phyloP scores from a whole-genome alignment of 345 rosid genomes.

The Ceriops tagal region DNA sequence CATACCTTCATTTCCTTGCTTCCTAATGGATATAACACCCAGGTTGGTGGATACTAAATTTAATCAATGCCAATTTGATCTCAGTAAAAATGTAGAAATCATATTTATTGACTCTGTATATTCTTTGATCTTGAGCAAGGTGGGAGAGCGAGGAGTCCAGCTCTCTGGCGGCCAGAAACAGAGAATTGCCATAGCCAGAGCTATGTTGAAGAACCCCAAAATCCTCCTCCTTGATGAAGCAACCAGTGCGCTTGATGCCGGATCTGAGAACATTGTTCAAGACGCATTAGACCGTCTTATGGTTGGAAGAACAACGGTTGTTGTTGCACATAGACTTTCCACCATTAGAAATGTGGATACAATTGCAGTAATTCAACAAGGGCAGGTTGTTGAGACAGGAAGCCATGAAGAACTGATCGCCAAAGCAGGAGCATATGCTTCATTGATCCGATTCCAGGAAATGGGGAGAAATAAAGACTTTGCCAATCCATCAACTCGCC shows the following conservation, averaged over 20 bases:
- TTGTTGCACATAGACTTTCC: conserved; percentile 2
- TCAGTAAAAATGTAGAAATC: background rate
- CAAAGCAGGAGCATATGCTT: conserved; percentile 79
- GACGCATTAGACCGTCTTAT: conserved; percentile 1
- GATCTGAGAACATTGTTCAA: conserved; percentile 4
- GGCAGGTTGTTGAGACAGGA: conserved; percentile 8
- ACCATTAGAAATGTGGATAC: conserved; percentile 1
- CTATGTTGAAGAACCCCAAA: background rate
- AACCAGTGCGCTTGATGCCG: conserved; percentile 4
- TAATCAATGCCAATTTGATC: background rate
- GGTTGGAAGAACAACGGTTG: conserved; percentile 1
- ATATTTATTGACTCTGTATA: background rate
- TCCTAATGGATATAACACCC: conserved; percentile 88
- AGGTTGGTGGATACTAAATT: conserved; percentile 41
- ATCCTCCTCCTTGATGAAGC: conserved; percentile 4
- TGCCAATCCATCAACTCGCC: conserved; percentile 82
- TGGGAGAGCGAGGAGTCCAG: conserved; percentile 62
- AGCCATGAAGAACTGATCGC: conserved; percentile 64
- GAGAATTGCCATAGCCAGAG: conserved; percentile 8
- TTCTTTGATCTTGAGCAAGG: conserved; percentile 37
- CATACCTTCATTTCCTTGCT: conserved; percentile 88
- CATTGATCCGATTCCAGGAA: conserved; percentile 87
- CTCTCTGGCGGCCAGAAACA: conserved; percentile 7
- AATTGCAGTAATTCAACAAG: conserved; percentile 1
- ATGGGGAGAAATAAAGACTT: conserved; percentile 87